phyloP scores from a whole-genome alignment of 306 rosid genomes.

The Pyrus communis region DNA sequence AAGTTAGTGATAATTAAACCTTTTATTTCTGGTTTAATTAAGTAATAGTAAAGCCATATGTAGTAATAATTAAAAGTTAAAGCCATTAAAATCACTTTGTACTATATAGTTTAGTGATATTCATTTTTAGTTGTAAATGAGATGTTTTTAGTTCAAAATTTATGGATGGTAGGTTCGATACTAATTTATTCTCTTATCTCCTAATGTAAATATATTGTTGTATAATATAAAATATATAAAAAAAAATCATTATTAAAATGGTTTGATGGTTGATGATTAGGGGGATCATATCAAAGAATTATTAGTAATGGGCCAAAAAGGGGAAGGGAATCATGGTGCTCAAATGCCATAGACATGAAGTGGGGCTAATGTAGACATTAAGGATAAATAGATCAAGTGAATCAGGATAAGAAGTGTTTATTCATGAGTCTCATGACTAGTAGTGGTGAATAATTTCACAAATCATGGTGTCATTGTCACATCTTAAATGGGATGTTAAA shows the following conservation, averaged over 20 bases:
- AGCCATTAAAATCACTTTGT: too few relatives aligned
- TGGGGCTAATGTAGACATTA: not conserved
- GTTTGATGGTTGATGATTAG: not conserved
- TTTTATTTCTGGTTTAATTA: not conserved
- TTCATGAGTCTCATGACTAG: not conserved
- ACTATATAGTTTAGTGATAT: too few relatives aligned
- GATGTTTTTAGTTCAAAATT: too few relatives aligned
- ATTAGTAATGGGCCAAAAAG: not conserved
- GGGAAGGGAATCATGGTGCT: not conserved
- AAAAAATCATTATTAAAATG: not conserved
- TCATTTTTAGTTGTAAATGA: too few relatives aligned
- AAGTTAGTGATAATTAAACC: not conserved
- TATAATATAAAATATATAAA: too few relatives aligned
- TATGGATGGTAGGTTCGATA: too few relatives aligned
- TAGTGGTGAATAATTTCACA: conserved; percentile 2
- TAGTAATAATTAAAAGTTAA: not conserved
- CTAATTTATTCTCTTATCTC: too few relatives aligned
- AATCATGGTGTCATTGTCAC: conserved; percentile 19
- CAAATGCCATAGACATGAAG: conserved; percentile 1
- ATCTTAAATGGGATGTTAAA: not conserved
- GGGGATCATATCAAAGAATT: not conserved
- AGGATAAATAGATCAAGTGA: not conserved
- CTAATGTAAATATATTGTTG: too few relatives aligned
- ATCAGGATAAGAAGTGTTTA: not conserved
- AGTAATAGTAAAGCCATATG: not conserved